phyloP scores from a whole-genome alignment of 1,139 yeast genomes.

The Hemisphaericaspora lyxosophila region DNA sequence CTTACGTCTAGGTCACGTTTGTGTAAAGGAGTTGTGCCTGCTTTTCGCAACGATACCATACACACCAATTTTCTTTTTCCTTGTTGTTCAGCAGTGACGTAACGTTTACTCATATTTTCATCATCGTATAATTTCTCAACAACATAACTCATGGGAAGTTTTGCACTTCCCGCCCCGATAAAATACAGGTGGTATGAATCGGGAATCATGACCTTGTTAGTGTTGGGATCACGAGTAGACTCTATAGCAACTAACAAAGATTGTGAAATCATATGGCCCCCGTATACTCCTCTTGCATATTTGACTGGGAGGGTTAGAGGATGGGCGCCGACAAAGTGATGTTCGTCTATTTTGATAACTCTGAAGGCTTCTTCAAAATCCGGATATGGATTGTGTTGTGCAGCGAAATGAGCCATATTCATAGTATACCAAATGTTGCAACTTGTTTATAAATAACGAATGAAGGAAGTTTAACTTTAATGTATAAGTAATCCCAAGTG shows the following conservation, averaged over 20 bases:
- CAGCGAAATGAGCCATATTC: constrained; percentile 3
- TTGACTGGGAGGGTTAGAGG: constrained; percentile 40
- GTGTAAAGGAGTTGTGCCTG: constrained; percentile 14
- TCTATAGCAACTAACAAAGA: constrained; percentile 64
- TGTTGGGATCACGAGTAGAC: constrained; percentile 21
- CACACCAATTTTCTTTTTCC: constrained; percentile 31
- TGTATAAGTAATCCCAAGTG: too few relatives aligned
- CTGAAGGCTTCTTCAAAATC: constrained; percentile 43
- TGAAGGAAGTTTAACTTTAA: too few relatives aligned
- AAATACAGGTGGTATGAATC: constrained; percentile 44
- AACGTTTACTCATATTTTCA: constrained; percentile 24
- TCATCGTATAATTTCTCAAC: constrained; percentile 53
- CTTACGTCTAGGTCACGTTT: constrained; percentile 15
- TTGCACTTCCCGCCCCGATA: constrained; percentile 48
- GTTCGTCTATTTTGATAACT: constrained; percentile 31
- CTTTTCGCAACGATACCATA: constrained; percentile 27
- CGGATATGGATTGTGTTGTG: constrained; percentile 14
- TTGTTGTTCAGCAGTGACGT: constrained; percentile 32
- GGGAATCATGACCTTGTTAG: constrained; percentile 29
- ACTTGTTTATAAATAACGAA: too few relatives aligned
- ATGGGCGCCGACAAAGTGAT: constrained; percentile 36
- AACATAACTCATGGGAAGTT: constrained; percentile 52
- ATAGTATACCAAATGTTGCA: too few relatives aligned
- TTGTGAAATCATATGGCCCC: constrained; percentile 78
- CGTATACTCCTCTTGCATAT: constrained; percentile 73